Conservation (phyloP, 495 filamentous ascomycete genomes). For the Halenospora varia region DNA sequence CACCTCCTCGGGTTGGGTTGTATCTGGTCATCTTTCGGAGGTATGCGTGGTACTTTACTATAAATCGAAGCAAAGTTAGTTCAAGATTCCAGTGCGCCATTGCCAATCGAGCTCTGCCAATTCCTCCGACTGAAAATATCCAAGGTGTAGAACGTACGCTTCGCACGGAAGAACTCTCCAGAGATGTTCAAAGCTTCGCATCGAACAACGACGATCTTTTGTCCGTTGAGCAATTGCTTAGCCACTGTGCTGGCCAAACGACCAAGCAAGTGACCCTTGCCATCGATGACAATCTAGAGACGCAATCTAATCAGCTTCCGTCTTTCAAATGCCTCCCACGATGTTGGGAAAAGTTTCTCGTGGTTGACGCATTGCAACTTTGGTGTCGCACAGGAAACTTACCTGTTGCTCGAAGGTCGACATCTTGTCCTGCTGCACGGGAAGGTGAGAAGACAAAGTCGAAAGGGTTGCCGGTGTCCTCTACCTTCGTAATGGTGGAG, state of each 20-base stretch:
- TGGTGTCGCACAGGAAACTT: constrained; percentile 46
- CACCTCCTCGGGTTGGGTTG: constrained; percentile 97
- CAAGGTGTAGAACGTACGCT: constrained; percentile 74
- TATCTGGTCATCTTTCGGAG: constrained; percentile 99
- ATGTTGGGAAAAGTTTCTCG: not conserved
- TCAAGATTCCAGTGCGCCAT: constrained; percentile 1
- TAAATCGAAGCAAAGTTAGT: constrained; percentile 36
- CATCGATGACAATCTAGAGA: constrained; percentile 89
- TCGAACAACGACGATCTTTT: constrained; percentile 99
- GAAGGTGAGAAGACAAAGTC: constrained; percentile 30
- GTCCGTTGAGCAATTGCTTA: constrained; percentile 98
- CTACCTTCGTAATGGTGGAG: constrained; percentile 28
- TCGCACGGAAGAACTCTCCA: constrained; percentile 99
- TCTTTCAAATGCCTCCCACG: constrained; percentile 8
- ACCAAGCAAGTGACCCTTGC: constrained; percentile 99
- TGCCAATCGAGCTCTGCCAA: constrained; percentile 13
- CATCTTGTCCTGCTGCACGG: constrained; percentile 68
- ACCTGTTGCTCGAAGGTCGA: constrained; percentile 96
- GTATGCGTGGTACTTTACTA: constrained; percentile 99
- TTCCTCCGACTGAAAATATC: constrained; percentile 9
- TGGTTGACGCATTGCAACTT: not conserved
- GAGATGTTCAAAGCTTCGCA: constrained; percentile 99
- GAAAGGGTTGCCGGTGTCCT: constrained; percentile 31
- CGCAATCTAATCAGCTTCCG: constrained; percentile 13
- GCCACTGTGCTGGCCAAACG: constrained; percentile 97